Percentiles rank a stretch among this genome's conserved stretches.
phyloP scores from a whole-genome alignment of 495 filamentous ascomycete genomes.

The Trichoderma virens region DNA sequence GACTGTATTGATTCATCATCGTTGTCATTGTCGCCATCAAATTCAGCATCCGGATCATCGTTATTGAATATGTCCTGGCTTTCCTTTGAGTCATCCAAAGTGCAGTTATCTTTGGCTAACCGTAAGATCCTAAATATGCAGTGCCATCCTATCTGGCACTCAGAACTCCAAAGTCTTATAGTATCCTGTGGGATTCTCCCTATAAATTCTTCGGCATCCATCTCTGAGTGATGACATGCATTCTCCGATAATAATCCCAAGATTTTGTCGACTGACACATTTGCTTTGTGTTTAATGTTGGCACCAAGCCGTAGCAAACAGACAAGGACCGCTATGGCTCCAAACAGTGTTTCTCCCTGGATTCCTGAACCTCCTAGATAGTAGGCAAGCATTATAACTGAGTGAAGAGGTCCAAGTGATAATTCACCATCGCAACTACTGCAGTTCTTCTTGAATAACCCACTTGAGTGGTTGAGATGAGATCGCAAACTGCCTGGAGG shows the following conservation, averaged over 20 bases:
- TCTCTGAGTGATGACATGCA: neutral
- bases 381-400: constrained; percentile 27
- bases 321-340: constrained; percentile 30
- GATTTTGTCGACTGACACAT: neutral
- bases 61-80: too few relatives aligned
- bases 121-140: neutral
- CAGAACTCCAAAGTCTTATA: neutral
- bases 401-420: constrained; percentile 30
- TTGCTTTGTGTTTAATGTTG: neutral
- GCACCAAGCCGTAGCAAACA: constrained; percentile 21
- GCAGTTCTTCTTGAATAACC: constrained; percentile 29
- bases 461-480: constrained; percentile 26
- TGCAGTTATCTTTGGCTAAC: neutral
- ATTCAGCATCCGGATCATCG: too few relatives aligned
- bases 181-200: neutral
- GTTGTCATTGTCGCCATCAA: too few relatives aligned
- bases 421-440: constrained; percentile 25
- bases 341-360: constrained; percentile 33
- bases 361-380: constrained; percentile 25
- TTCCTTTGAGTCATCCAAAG: too few relatives aligned
- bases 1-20: too few relatives aligned
- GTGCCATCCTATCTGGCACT: neutral
- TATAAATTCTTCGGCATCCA: neutral
- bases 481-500: constrained; percentile 10
- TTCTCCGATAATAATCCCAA: neutral